These are phyloP conservation scores for Diospyros lotus DNA, from an alignment of 148 eudicot species.

Conservation along the genomic window DNA sequence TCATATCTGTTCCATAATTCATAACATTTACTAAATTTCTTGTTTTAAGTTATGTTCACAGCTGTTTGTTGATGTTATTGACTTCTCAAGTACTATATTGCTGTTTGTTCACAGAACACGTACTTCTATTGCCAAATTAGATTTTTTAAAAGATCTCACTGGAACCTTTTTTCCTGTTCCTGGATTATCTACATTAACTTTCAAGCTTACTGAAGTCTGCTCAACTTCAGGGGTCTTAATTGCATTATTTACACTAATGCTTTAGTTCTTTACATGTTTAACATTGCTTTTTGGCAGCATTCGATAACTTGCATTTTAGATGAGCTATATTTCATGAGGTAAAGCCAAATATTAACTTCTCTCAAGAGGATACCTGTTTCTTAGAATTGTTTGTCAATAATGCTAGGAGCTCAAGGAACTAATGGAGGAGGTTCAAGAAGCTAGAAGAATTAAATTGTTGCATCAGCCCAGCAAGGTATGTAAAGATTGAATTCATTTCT, in stretches of 20 bases:
- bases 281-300: background rate
- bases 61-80: background rate
- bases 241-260: background rate
- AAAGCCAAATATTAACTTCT: background rate
- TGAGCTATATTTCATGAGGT: constrained; percentile 1
- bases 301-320: background rate
- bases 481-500: background rate
- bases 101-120: no score
- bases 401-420: constrained; percentile 74
- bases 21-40: background rate
- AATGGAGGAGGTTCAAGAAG: constrained; percentile 91
- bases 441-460: constrained; percentile 78
- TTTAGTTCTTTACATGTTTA: background rate
- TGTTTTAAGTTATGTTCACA: background rate
- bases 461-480: constrained; percentile 95
- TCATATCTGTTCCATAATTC: background rate
- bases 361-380: constrained; percentile 4
- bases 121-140: background rate
- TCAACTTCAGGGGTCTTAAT: background rate
- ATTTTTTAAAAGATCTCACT: background rate
- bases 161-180: background rate
- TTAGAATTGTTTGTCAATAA: constrained; percentile 1
- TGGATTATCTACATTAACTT: background rate
- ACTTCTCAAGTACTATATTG: no score
- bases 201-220: background rate